A percentile compares a stretch with the other conserved stretches of the same genome.
These are phyloP conservation scores for Urtica urens DNA, from an alignment of 306 rosid genomes.

Conservation along the genomic window DNA sequence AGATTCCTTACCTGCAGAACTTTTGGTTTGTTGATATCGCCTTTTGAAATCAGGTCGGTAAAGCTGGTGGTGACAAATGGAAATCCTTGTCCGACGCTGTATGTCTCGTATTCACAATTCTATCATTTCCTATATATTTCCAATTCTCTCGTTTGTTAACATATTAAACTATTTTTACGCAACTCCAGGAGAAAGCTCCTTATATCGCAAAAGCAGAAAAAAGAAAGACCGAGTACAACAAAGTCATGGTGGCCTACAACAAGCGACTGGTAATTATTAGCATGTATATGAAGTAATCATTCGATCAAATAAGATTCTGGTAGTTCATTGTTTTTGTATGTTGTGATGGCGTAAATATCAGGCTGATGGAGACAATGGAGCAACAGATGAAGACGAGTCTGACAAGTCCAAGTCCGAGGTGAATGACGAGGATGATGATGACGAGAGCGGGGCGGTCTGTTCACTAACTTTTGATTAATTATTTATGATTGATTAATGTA, in stretches of 20 bases:
- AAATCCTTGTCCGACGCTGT: constrained; percentile 67
- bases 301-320: not conserved
- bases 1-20: not conserved
- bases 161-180: too few relatives aligned
- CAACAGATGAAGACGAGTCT: constrained; percentile 68
- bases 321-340: not conserved
- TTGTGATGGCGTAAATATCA: constrained; percentile 7
- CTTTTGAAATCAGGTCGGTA: constrained; percentile 46
- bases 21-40: too few relatives aligned
- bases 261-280: constrained; percentile 31
- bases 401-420: constrained; percentile 88
- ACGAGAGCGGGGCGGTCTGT: constrained; percentile 38
- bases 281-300: not conserved
- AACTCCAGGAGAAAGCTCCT: constrained; percentile 66
- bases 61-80: constrained; percentile 87
- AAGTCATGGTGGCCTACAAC: constrained; percentile 43
- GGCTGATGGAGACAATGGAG: constrained; percentile 56
- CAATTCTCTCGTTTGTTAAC: not conserved
- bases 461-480: not conserved
- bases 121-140: not conserved
- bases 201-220: constrained; percentile 57
- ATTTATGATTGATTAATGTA: not conserved
- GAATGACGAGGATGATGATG: constrained; percentile 71
- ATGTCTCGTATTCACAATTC: constrained; percentile 12
- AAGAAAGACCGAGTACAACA: constrained; percentile 56